A percentile compares a stretch with the other conserved stretches of the same genome.
These are phyloP conservation scores for Zancudomyces culisetae DNA, from an alignment of 371 early-diverging fungal genomes.

Conservation along the genomic window DNA sequence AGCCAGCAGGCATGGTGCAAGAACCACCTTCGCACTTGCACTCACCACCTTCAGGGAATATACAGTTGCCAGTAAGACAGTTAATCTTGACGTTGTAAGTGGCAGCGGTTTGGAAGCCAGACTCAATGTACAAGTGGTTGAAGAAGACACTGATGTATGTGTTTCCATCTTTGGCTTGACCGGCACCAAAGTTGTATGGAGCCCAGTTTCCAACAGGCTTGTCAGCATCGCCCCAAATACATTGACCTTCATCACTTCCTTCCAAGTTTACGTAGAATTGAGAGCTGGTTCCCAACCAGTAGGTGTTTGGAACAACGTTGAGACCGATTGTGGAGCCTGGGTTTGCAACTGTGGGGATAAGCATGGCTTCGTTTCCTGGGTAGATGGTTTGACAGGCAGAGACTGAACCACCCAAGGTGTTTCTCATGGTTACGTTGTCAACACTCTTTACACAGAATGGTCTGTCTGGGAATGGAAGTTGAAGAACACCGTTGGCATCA, in stretches of 20 bases:
- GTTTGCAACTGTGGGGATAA: conserved; percentile 24
- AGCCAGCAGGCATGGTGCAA: conserved; percentile 22
- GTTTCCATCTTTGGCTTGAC: conserved; percentile 19
- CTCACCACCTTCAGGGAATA: conserved; percentile 17
- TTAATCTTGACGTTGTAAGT: conserved; percentile 20
- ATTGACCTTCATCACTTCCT: conserved; percentile 13
- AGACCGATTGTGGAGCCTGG: conserved; percentile 7
- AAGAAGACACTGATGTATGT: conserved; percentile 24
- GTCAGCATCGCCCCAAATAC: conserved; percentile 20
- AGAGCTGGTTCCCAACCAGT: conserved; percentile 24
- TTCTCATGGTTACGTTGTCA: conserved; percentile 13
- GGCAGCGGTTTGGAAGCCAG: conserved; percentile 10
- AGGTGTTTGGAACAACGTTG: conserved; percentile 20
- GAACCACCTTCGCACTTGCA: conserved; percentile 22
- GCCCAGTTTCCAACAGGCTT: conserved; percentile 25
- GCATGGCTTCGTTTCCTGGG: conserved; percentile 28
- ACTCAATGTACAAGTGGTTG: conserved; percentile 17
- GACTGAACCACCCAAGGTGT: conserved; percentile 17
- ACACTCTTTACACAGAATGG: conserved; percentile 18
- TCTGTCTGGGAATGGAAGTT: conserved; percentile 14
- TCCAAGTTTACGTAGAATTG: conserved; percentile 26
- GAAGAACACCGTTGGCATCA: conserved; percentile 12
- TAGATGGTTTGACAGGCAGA: conserved; percentile 28
- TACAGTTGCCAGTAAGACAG: conserved; percentile 14
- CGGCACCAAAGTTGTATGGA: conserved; percentile 24